A percentile compares a stretch with the other conserved stretches of the same genome.
Conservation (phyloP, 1,284 basidiomycete species). For the Filobasidium uniguttulatum region DNA sequence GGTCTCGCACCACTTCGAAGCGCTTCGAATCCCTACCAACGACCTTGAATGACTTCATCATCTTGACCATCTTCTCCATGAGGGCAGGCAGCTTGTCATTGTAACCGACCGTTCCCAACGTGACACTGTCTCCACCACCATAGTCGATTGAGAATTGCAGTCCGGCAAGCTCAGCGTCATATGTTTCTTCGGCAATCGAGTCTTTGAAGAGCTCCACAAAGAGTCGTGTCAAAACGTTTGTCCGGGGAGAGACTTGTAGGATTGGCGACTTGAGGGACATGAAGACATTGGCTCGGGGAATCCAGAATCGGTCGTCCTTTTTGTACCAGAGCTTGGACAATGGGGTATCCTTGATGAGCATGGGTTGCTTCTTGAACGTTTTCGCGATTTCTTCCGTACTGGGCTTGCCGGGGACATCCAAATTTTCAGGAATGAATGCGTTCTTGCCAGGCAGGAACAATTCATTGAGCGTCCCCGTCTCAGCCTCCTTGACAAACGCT, state of each 20-base stretch:
- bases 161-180: constrained; percentile 86
- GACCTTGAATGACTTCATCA: constrained; percentile 55
- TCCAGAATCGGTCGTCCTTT: constrained; percentile 89
- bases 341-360: constrained; percentile 57
- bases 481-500: constrained; percentile 52
- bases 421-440: constrained; percentile 74
- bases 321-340: constrained; percentile 79
- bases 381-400: constrained; percentile 41
- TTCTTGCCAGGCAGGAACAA: constrained; percentile 73
- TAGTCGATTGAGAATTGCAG: constrained; percentile 61
- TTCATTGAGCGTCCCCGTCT: constrained; percentile 51
- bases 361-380: constrained; percentile 58
- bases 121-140: constrained; percentile 51
- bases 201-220: constrained; percentile 79
- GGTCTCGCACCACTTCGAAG: constrained; percentile 72
- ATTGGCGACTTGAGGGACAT: constrained; percentile 32
- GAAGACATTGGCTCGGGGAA: constrained; percentile 56
- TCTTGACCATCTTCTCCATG: constrained; percentile 59
- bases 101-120: constrained; percentile 66
- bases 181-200: constrained; percentile 72
- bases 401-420: constrained; percentile 65
- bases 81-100: constrained; percentile 84
- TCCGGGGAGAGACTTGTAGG: constrained; percentile 32
- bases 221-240: constrained; percentile 40
- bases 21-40: constrained; percentile 58